These are phyloP conservation scores for Trypanosoma theileri DNA, from an alignment of 208 protist genomes.

Conservation along the genomic window DNA sequence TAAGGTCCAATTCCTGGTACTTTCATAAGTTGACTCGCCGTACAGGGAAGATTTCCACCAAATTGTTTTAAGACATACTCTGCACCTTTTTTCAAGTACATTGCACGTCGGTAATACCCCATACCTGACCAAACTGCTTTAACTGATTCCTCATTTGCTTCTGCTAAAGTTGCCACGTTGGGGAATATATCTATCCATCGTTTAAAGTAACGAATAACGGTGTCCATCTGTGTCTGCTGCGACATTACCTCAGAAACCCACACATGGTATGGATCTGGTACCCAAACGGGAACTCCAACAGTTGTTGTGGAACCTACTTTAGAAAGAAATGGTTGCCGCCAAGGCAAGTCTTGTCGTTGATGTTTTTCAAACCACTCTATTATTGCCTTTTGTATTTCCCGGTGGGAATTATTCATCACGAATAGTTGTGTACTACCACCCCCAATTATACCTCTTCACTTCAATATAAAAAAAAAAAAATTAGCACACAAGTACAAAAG, in stretches of 20 bases:
- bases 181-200: slow-evolving; percentile 91
- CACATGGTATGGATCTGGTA: slow-evolving; percentile 82
- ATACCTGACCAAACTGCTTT: slow-evolving; percentile 88
- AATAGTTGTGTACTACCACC: neutral
- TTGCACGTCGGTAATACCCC: slow-evolving; percentile 93
- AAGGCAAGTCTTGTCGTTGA: slow-evolving; percentile 57
- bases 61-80: slow-evolving; percentile 70
- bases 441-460: neutral
- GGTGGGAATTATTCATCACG: slow-evolving; percentile 15
- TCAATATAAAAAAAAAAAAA: slow-evolving; percentile 16
- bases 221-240: slow-evolving; percentile 93
- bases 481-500: neutral
- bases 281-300: neutral
- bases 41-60: slow-evolving; percentile 39
- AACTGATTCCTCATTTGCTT: slow-evolving; percentile 83
- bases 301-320: neutral
- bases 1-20: slow-evolving; percentile 93
- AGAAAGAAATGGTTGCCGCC: slow-evolving; percentile 31
- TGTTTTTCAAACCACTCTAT: slow-evolving; percentile 49
- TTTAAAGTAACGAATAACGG: slow-evolving; percentile 89
- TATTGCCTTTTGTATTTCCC: slow-evolving; percentile 28
- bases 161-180: slow-evolving; percentile 69
- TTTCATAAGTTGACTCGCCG: slow-evolving; percentile 48
- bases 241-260: slow-evolving; percentile 96
- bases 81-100: slow-evolving; percentile 82